A percentile compares a stretch with the other conserved stretches of the same genome.
These are phyloP conservation scores for Paxillus rubicundulus DNA, from an alignment of 768 basidiomycete species.

Conservation along the genomic window DNA sequence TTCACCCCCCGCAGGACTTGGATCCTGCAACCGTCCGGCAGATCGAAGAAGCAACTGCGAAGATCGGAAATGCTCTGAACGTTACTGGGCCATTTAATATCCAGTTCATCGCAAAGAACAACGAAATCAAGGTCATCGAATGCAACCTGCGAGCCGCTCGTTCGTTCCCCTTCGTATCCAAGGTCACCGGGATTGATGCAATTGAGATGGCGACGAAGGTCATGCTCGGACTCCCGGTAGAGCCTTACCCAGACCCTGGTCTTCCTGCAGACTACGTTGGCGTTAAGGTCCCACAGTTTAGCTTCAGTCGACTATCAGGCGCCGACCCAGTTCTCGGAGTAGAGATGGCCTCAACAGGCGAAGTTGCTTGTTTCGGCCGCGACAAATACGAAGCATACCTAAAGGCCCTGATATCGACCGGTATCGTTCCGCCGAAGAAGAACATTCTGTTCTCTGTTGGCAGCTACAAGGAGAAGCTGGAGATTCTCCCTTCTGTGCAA, in stretches of 20 bases:
- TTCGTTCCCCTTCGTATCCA: constrained; percentile 98
- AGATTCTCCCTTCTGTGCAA: constrained; percentile 92
- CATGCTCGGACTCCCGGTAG: constrained; percentile 89
- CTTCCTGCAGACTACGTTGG: constrained; percentile 94
- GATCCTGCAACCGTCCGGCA: constrained; percentile 95
- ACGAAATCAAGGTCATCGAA: constrained; percentile 99
- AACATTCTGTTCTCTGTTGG: constrained; percentile 97
- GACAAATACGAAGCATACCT: constrained; percentile 99
- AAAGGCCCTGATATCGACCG: constrained; percentile 95
- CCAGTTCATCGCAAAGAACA: constrained; percentile 99
- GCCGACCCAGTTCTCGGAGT: constrained; percentile 98
- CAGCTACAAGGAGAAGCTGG: constrained; percentile 95
- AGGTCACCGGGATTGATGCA: constrained; percentile 95
- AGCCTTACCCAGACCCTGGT: constrained; percentile 84
- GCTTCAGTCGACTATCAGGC: constrained; percentile 92
- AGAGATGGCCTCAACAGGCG: constrained; percentile 99
- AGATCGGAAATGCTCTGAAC: constrained; percentile 96
- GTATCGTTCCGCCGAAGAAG: constrained; percentile 93
- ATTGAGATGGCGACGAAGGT: constrained; percentile 99
- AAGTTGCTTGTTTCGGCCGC: constrained; percentile 96
- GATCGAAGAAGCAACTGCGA: constrained; percentile 95
- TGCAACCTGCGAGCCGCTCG: constrained; percentile 97
- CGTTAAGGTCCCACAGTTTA: constrained; percentile 99
- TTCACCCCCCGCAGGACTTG: constrained; percentile 96
- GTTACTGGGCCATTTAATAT: constrained; percentile 99